Evolutionary conservation across 2,329 filamentous ascomycete species (phyloP).

Genomic region (Fusarium buxicola): DNA sequence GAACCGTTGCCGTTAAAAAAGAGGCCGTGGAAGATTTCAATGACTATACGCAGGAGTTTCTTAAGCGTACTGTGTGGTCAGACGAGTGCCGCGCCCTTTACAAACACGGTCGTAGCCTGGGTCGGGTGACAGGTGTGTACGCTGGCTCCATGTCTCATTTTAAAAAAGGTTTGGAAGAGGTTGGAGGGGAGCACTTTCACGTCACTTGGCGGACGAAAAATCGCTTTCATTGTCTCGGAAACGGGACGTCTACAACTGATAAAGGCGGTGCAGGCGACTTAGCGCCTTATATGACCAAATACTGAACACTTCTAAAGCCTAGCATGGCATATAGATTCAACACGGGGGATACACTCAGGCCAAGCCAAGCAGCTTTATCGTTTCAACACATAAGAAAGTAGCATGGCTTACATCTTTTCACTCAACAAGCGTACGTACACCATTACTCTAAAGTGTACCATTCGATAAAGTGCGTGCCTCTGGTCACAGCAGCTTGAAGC

Average conservation of each 20-base stretch:
- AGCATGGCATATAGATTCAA: too few species aligned
- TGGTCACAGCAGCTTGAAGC: too few species aligned
- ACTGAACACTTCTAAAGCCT: too few species aligned
- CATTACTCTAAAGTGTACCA: too few species aligned
- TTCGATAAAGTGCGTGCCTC: too few species aligned
- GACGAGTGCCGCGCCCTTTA: slow-evolving; percentile 9
- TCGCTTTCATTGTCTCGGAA: slow-evolving; percentile 9
- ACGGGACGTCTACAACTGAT: slow-evolving; percentile 5
- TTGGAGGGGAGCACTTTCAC: slow-evolving; percentile 8
- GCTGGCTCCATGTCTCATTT: slow-evolving; percentile 7
- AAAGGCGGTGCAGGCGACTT: slow-evolving; percentile 2
- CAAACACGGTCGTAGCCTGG: not conserved
- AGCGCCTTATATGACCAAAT: not conserved
- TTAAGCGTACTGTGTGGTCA: slow-evolving; percentile 1
- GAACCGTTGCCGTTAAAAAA: slow-evolving; percentile 1
- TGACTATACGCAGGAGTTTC: not conserved
- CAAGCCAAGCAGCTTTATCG: too few species aligned
- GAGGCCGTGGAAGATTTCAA: slow-evolving; percentile 7
- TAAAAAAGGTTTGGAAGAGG: not conserved
- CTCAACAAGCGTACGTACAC: too few species aligned
- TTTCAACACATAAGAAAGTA: too few species aligned
- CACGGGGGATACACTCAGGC: too few species aligned
- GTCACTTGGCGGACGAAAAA: not conserved
- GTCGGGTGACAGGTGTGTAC: slow-evolving; percentile 6
- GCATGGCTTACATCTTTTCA: too few species aligned